Evolutionary conservation across 345 rosid species (phyloP).

Genomic region (Salix udensis): DNA sequence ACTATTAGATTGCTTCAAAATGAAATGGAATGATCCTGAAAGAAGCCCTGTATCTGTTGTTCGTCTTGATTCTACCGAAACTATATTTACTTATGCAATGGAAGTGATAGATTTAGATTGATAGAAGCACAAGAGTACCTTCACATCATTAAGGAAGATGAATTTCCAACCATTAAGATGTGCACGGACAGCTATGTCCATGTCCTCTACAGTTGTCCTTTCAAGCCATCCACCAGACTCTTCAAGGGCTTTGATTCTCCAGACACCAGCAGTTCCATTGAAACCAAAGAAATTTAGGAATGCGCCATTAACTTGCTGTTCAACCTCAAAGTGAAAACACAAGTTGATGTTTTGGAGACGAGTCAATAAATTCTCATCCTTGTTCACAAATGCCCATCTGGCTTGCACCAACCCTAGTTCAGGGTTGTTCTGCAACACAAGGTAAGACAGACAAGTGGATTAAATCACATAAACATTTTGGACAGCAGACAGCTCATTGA

Average conservation of each 20-base stretch:
- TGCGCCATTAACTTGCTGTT: constrained; percentile 73
- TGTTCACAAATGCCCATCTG: constrained; percentile 80
- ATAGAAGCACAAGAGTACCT: constrained; percentile 37
- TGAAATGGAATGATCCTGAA: neutral
- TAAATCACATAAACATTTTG: neutral
- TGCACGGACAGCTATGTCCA: constrained; percentile 88
- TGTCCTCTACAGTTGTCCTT: constrained; percentile 79
- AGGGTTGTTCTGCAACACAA: constrained; percentile 51
- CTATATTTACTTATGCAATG: neutral
- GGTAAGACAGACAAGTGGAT: neutral
- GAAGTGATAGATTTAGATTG: neutral
- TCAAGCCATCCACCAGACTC: constrained; percentile 94
- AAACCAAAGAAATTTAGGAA: constrained; percentile 86
- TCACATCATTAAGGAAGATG: constrained; percentile 72
- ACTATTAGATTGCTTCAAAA: neutral
- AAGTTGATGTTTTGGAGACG: constrained; percentile 82
- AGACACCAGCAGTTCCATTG: constrained; percentile 87
- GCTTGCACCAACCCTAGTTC: constrained; percentile 76
- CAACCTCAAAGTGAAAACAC: constrained; percentile 82
- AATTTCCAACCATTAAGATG: constrained; percentile 90
- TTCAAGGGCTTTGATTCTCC: constrained; percentile 85
- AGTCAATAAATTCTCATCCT: constrained; percentile 76
- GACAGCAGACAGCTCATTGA: neutral
- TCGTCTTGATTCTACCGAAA: neutral
- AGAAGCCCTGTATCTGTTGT: neutral